Evolutionary conservation across 495 filamentous ascomycete species (phyloP).

Genomic region (Friedmanniomyces endolithicus): DNA sequence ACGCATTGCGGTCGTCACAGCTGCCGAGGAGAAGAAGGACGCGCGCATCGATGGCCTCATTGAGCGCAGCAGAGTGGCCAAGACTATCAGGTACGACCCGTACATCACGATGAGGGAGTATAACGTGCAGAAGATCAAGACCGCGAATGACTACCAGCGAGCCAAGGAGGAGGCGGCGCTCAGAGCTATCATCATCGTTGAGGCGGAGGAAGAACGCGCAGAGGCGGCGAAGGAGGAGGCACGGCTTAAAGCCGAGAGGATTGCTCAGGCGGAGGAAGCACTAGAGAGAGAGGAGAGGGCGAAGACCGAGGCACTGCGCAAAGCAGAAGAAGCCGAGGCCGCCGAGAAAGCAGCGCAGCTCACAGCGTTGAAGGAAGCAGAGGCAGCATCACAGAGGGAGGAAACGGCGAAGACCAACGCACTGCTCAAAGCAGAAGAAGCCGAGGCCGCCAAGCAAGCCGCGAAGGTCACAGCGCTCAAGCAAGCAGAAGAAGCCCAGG

Average conservation of each 20-base stretch:
- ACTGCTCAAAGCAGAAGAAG: conserved; percentile 4
- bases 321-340: conserved; percentile 1
- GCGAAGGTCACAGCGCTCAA: no score
- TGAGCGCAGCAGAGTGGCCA: neutral
- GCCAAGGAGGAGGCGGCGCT: no score
- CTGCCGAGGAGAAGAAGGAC: neutral
- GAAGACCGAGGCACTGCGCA: neutral
- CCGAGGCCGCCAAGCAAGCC: no score
- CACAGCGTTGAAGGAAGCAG: neutral
- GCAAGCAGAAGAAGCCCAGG: conserved; percentile 3
- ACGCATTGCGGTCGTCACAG: neutral
- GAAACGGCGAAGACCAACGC: neutral
- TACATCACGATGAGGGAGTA: neutral
- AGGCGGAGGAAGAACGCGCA: neutral
- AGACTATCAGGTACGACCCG: neutral
- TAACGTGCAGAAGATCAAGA: no score
- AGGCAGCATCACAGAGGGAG: neutral
- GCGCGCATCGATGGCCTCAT: neutral
- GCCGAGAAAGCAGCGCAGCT: neutral
- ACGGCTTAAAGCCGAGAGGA: neutral
- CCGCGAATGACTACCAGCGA: no score
- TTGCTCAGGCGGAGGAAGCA: neutral
- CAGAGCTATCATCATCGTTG: no score
- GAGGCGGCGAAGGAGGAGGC: neutral
- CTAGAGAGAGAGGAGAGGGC: neutral